phyloP scores from a whole-genome alignment of 139 green algal species.

The Chlamydomonas eustigma region DNA sequence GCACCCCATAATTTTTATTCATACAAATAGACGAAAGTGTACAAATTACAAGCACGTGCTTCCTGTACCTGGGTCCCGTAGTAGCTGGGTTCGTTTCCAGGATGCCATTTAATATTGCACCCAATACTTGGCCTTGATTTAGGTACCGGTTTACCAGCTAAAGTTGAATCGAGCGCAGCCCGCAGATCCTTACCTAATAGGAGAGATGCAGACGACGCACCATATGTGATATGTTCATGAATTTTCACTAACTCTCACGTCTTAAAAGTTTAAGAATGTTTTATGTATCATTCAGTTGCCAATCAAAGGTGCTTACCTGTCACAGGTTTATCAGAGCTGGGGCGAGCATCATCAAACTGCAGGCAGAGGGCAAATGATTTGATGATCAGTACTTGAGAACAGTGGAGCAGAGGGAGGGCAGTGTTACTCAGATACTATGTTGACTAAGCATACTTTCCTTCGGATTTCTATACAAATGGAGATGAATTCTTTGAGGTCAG shows the following conservation, averaged over 20 bases:
- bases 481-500: neutral
- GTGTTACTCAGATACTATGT: no score
- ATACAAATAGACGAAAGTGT: neutral
- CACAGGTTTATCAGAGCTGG: neutral
- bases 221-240: neutral
- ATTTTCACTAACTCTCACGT: neutral
- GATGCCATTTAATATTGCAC: constrained; percentile 67
- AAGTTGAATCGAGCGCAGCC: constrained; percentile 52
- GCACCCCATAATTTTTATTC: neutral
- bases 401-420: no score
- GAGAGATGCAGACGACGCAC: no score
- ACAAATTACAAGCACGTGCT: neutral
- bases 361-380: no score
- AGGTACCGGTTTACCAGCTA: constrained; percentile 39
- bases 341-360: neutral
- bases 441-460: no score
- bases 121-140: constrained; percentile 45
- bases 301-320: neutral
- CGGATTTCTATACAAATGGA: neutral
- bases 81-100: constrained; percentile 37
- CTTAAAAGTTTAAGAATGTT: neutral
- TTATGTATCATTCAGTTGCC: neutral
- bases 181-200: neutral
- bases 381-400: no score
- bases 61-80: constrained; percentile 18